These are phyloP conservation scores for Panus rudis DNA, from an alignment of 768 basidiomycete species.

Conservation along the genomic window DNA sequence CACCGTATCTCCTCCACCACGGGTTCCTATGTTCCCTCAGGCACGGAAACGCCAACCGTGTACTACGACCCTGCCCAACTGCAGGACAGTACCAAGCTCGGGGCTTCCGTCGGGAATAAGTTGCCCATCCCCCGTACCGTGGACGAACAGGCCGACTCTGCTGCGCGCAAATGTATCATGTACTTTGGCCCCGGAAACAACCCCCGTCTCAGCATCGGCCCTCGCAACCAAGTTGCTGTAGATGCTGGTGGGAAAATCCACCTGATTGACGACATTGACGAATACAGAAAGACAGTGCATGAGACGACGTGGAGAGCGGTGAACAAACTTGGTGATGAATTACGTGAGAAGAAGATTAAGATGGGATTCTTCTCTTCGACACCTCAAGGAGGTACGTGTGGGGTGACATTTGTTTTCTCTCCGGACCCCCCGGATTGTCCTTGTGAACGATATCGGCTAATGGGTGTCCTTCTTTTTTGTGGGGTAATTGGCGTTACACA, in stretches of 20 bases:
- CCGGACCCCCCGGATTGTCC: slow-evolving; percentile 4
- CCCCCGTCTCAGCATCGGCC: slow-evolving; percentile 73
- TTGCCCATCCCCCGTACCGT: slow-evolving; percentile 71
- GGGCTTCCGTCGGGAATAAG: slow-evolving; percentile 43
- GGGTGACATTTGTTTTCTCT: slow-evolving; percentile 11
- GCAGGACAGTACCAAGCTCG: slow-evolving; percentile 29
- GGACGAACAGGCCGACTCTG: slow-evolving; percentile 82
- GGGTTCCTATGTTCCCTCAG: slow-evolving; percentile 72
- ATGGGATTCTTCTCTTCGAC: slow-evolving; percentile 95
- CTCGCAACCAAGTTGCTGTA: slow-evolving; percentile 82
- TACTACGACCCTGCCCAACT: slow-evolving; percentile 55
- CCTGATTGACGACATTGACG: slow-evolving; percentile 75
- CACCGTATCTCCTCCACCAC: slow-evolving; percentile 78
- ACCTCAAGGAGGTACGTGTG: slow-evolving; percentile 75
- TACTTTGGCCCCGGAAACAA: slow-evolving; percentile 79
- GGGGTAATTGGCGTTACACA: slow-evolving; percentile 21
- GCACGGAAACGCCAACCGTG: slow-evolving; percentile 69
- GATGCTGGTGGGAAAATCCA: slow-evolving; percentile 84
- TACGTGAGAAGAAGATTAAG: slow-evolving; percentile 80
- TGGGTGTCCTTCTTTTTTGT: slow-evolving; percentile 6
- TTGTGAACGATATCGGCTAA: slow-evolving; percentile 19
- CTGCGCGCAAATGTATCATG: slow-evolving; percentile 80
- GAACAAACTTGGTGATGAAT: slow-evolving; percentile 72
- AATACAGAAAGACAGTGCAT: slow-evolving; percentile 68
- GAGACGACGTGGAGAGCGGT: slow-evolving; percentile 77